phyloP scores from a whole-genome alignment of 2,329 filamentous ascomycete genomes.

The Colletotrichum sp. region DNA sequence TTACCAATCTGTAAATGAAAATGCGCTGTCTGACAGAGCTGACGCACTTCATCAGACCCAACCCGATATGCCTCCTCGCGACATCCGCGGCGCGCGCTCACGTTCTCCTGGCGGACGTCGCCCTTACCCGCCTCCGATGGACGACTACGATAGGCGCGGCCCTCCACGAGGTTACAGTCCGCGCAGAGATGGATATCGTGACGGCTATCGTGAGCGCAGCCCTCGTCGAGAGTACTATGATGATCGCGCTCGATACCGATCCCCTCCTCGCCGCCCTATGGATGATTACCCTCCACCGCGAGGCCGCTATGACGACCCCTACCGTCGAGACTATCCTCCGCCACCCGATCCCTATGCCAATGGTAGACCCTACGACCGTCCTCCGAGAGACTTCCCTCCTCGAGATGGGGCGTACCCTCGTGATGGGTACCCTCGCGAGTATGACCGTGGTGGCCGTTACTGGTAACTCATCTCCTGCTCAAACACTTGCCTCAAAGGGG shows the following conservation, averaged over 20 bases:
- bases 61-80: constrained; percentile 74
- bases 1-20: constrained; percentile 18
- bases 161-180: constrained; percentile 86
- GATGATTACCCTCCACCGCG: constrained; percentile 77
- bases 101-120: constrained; percentile 74
- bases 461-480: constrained; percentile 43
- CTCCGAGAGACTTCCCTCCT: constrained; percentile 53
- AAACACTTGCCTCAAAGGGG: constrained; percentile 11
- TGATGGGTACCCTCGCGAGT: constrained; percentile 51
- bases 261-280: constrained; percentile 77
- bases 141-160: constrained; percentile 85
- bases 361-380: constrained; percentile 60
- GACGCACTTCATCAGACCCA: constrained; percentile 62
- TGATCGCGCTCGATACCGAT: constrained; percentile 80
- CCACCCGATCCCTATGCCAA: constrained; percentile 68
- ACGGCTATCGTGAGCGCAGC: constrained; percentile 87
- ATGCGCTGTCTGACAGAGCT: background rate
- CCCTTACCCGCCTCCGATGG: constrained; percentile 69
- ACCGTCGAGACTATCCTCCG: constrained; percentile 71
- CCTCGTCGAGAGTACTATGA: constrained; percentile 88
- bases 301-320: constrained; percentile 77
- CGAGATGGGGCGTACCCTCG: constrained; percentile 55
- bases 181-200: constrained; percentile 66
- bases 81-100: constrained; percentile 74
- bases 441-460: constrained; percentile 55